Percentiles rank a stretch among this genome's conserved stretches.
phyloP scores from a whole-genome alignment of 495 filamentous ascomycete species.

The Xylaria venustula region DNA sequence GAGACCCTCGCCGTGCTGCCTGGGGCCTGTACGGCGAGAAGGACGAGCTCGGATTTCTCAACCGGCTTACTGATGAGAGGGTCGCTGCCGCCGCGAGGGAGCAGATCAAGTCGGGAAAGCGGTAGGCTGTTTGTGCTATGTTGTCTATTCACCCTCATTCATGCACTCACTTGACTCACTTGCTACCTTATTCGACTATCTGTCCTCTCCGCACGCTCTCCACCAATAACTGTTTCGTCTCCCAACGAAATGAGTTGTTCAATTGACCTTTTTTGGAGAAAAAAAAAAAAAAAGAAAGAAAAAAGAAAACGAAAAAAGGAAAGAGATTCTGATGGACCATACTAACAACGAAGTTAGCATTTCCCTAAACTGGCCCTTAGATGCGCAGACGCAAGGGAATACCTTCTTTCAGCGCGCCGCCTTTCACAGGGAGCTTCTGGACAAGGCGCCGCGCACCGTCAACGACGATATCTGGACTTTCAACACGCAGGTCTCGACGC shows the following conservation, averaged over 20 bases:
- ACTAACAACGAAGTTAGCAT: too few species aligned
- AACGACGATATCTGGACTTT: slow-evolving; percentile 62
- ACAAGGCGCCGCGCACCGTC: slow-evolving; percentile 37
- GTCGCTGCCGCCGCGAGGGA: slow-evolving; percentile 43
- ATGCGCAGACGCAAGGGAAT: slow-evolving; percentile 31
- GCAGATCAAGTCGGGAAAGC: slow-evolving; percentile 51
- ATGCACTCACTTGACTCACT: too few species aligned
- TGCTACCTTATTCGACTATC: too few species aligned
- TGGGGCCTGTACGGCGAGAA: slow-evolving; percentile 51
- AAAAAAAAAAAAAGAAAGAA: too few species aligned
- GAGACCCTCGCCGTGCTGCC: slow-evolving; percentile 42
- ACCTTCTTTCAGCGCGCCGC: slow-evolving; percentile 39
- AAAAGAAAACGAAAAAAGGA: too few species aligned
- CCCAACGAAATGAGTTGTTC: background rate
- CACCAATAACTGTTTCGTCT: too few species aligned
- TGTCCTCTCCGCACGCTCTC: too few species aligned
- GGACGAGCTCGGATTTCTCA: slow-evolving; percentile 48
- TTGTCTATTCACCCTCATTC: too few species aligned
- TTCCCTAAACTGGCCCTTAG: slow-evolving; percentile 47
- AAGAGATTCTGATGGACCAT: too few species aligned
- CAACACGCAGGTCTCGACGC: slow-evolving; percentile 54
- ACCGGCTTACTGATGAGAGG: slow-evolving; percentile 42
- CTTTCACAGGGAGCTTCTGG: slow-evolving; percentile 41
- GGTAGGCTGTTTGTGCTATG: slow-evolving; percentile 16
- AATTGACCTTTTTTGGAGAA: too few species aligned